Conservation (phyloP, 2,329 filamentous ascomycete genomes). For the Trichoderma gracile region DNA sequence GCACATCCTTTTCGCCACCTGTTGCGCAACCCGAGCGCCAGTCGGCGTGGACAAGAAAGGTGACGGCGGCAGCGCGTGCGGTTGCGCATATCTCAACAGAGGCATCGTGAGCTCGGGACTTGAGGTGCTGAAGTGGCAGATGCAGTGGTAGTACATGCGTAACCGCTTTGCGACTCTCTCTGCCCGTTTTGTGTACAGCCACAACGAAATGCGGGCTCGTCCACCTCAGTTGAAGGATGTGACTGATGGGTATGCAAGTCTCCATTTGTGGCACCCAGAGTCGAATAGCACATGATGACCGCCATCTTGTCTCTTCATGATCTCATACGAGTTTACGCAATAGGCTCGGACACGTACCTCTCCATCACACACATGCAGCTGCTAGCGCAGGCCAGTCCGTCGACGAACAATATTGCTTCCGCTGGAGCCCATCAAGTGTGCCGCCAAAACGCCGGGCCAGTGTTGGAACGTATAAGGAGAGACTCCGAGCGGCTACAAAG, state of each 20-base stretch:
- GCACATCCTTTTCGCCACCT: background rate
- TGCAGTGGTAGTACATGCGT: background rate
- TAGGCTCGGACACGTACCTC: background rate
- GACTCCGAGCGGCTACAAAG: background rate
- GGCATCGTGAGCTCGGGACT: background rate
- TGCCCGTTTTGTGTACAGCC: background rate
- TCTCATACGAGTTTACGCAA: constrained; percentile 10
- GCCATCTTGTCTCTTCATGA: background rate
- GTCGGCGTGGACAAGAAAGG: background rate
- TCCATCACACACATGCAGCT: constrained; percentile 19
- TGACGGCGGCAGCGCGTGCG: constrained; percentile 4
- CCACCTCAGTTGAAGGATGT: background rate
- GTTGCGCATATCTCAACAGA: constrained; percentile 1
- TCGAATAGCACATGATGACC: background rate
- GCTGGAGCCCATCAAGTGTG: background rate
- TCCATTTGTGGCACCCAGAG: background rate
- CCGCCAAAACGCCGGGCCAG: background rate
- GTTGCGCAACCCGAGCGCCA: background rate
- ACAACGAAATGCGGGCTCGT: background rate
- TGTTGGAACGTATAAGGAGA: background rate
- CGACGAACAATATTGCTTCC: background rate
- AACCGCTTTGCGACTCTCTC: background rate
- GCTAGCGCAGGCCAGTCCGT: background rate
- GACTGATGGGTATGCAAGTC: background rate
- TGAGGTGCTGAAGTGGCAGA: constrained; percentile 1